Evolutionary conservation across 129 eudicot genomes (phyloP), one percentile per base, ranked within the genome.

Genomic region (Cynara cardunculus): DNA sequence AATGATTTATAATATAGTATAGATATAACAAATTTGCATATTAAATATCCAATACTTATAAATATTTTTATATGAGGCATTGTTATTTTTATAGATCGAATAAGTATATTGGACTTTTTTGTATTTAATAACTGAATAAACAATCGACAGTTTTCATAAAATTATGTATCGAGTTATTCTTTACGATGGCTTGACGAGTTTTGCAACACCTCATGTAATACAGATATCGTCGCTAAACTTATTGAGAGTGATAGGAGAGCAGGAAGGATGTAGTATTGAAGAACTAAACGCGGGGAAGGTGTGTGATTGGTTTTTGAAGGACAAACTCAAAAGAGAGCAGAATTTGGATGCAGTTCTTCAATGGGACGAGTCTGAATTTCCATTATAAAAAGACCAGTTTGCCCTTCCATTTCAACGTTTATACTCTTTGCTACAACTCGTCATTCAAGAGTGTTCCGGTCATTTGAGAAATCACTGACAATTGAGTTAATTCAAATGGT

Each of bases 221-320:
- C 80, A 94, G 97, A 91, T 94, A 83, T 94, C 98, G 21, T 94
- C 97, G 16, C 65, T 94, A 78, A 92, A 92, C 83, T 75, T 94
- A 32, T 69, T 94, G 80, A 87, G 90, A 82, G 98, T 94, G 85
- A 85, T 94, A 82, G 82, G 89, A 79, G 98, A 94, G 85, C 96
- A 94, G 82, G 98, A 94, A 82, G 92, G 86, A 12, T 88, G 98
- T 77, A 21, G 87, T n/a, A 94, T 94, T 26, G 98, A 91, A 70
- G 97, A 94, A 66, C 81, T 94, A 67, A 94, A 94, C 46, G 98
- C 97, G 4, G 98, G 98, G 44, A 91, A 61, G 59, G 78, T 94
- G 21, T 91, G 98, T 74, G 98, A 94, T 83, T 94, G 98, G 98
- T 94, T 94, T 71, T 7, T 94, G 22, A 94, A 94, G 77, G 98